Evolutionary conservation across 768 basidiomycete species (phyloP).

Genomic region (Kwoniella pini): DNA sequence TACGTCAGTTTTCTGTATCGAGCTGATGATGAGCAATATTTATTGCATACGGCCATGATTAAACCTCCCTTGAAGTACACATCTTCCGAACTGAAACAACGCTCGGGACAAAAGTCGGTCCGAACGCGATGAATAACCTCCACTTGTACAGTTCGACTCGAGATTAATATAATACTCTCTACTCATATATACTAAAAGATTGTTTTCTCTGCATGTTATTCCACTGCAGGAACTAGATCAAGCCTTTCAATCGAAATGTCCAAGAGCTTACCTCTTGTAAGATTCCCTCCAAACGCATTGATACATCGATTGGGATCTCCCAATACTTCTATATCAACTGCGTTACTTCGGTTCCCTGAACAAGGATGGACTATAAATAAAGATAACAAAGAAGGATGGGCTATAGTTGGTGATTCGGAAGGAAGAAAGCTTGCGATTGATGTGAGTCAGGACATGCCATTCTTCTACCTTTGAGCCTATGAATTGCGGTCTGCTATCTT

Average conservation of each 20-base stretch:
- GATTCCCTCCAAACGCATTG: constrained; percentile 28
- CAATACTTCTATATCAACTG: constrained; percentile 20
- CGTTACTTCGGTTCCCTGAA: constrained; percentile 33
- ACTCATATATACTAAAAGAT: too few species aligned
- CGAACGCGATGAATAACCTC: neutral
- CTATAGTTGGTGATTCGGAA: constrained; percentile 67
- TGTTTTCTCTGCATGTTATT: too few species aligned
- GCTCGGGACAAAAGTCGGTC: neutral
- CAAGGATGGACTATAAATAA: constrained; percentile 41
- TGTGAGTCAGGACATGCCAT: constrained; percentile 61
- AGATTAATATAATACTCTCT: neutral
- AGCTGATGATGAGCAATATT: too few species aligned
- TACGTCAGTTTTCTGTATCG: too few species aligned
- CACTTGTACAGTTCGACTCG: neutral
- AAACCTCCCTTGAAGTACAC: too few species aligned
- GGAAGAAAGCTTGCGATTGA: constrained; percentile 70
- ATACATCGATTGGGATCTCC: constrained; percentile 38
- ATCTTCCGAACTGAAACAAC: too few species aligned
- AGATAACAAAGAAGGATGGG: constrained; percentile 63
- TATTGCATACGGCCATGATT: too few species aligned
- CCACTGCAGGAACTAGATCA: too few species aligned
- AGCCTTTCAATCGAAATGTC: constrained; percentile 25
- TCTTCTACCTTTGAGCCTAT: too few species aligned
- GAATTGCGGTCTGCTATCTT: too few species aligned
- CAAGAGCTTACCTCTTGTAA: constrained; percentile 32